Base-by-base conservation (phyloP, 2,329 filamentous ascomycete genomes). In the Diaporthe sp. region DNA sequence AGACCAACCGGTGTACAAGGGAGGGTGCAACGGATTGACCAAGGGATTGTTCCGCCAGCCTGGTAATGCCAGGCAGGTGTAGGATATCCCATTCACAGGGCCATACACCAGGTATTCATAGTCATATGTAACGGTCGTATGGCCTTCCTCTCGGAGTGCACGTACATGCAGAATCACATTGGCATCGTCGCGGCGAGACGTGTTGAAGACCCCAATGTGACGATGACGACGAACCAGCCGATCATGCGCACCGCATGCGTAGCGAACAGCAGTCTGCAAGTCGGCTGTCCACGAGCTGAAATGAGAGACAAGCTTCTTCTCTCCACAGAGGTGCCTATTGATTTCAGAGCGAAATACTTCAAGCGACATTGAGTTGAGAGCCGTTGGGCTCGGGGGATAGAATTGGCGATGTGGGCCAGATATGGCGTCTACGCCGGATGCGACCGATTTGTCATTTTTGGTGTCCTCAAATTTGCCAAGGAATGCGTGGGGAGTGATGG, bases 291-390 rank as follows among this genome's bases (percentile, higher is more conserved):
- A 55, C 4, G 51, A 55, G 25, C 51, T 55, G 51, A 55, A 55
- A 55, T 55, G n/a, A 1, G 51, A 55, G 7, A 7, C n/a, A 0
- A 28, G 0, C 4, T 13, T 3, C 2, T 2, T 17, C 1, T 7
- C 8, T 55, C 51, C 13, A 7, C 3, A 2, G 51, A 55, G 51
- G 51, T 28, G 51, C 13, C 12, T 0, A 17, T 55, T 25, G 8
- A 28, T 55, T 1, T 55, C n/a, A 8, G 12, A 6, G 0, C 5
- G 25, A 22, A 55, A 55, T 15, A 1, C 2, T 15, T 4, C n/a
- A 17, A 25, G n/a, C 0, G 13, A 15, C 51, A 55, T 55, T 15
- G 51, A 4, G 12, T 28, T 17, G n/a, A 55, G 49, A 15, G 22
- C 1, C 49, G 1, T 25, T 6, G n/a, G 51, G 25, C 22, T 4